A percentile compares a stretch with the other conserved stretches of the same genome.
phyloP scores from a whole-genome alignment of 1,284 basidiomycete species.

The Irpex sp. region DNA sequence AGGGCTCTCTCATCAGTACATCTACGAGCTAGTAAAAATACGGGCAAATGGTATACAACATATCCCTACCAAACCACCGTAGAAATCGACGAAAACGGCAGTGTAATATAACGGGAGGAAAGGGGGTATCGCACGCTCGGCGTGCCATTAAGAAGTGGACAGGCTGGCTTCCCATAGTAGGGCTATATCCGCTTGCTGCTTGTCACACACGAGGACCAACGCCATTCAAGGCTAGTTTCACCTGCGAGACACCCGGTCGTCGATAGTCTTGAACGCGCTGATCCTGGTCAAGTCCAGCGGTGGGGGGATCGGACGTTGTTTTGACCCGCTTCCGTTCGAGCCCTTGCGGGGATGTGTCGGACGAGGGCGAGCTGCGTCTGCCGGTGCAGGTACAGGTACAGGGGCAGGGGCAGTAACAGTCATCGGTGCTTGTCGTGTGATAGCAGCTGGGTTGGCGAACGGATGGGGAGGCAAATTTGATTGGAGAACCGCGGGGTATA shows the following conservation, averaged over 20 bases:
- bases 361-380: constrained; percentile 1
- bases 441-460: neutral
- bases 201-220: neutral
- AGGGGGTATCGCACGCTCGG: neutral
- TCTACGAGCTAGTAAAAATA: neutral
- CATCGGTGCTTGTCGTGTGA: neutral
- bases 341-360: constrained; percentile 9
- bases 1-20: too few relatives aligned
- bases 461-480: constrained; percentile 7
- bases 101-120: neutral
- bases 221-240: neutral
- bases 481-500: constrained; percentile 10
- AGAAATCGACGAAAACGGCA: neutral
- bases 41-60: neutral
- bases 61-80: neutral
- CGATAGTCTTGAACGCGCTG: constrained; percentile 11
- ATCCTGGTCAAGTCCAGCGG: constrained; percentile 14
- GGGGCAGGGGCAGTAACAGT: neutral
- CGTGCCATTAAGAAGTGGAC: neutral
- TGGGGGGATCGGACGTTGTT: constrained; percentile 13
- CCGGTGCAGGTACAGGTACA: neutral
- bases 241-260: neutral
- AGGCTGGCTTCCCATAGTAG: too few relatives aligned
- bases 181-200: neutral
- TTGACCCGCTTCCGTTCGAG: constrained; percentile 11